These are phyloP conservation scores for Linnemannia exigua DNA, from an alignment of 192 early-diverging fungal species.

Conservation along the genomic window DNA sequence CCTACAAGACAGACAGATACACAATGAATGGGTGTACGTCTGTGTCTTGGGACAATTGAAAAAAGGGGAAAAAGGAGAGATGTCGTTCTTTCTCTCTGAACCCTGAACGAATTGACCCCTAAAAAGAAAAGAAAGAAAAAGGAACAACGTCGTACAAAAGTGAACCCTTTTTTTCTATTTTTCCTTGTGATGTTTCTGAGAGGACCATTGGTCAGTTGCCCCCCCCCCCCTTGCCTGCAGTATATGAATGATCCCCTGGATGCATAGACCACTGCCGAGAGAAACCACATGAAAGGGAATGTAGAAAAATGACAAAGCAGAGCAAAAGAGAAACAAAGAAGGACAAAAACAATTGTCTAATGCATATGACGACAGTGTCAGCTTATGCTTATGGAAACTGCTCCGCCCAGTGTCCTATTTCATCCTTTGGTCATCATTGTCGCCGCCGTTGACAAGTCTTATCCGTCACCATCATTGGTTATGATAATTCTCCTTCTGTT, in stretches of 20 bases:
- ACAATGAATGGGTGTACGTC: no score
- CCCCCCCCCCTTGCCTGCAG: neutral
- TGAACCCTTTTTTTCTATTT: neutral
- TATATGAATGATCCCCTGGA: neutral
- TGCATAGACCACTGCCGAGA: neutral
- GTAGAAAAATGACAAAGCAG: neutral
- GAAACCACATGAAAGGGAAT: neutral
- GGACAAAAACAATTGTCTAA: neutral
- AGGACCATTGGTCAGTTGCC: neutral
- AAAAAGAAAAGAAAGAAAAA: neutral
- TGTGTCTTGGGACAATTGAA: no score
- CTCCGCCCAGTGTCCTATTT: neutral
- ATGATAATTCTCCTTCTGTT: neutral
- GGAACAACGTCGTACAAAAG: neutral
- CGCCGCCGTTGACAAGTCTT: no score
- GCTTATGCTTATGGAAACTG: neutral
- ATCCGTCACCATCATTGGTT: neutral
- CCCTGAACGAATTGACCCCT: neutral
- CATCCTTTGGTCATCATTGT: no score
- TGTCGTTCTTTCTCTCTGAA: neutral
- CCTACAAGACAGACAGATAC: no score
- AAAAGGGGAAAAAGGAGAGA: no score
- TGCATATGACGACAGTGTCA: neutral
- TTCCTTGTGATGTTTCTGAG: no score
- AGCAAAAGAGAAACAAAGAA: neutral